Conservation (phyloP, 257 asterid species). For the Rhazya stricta region DNA sequence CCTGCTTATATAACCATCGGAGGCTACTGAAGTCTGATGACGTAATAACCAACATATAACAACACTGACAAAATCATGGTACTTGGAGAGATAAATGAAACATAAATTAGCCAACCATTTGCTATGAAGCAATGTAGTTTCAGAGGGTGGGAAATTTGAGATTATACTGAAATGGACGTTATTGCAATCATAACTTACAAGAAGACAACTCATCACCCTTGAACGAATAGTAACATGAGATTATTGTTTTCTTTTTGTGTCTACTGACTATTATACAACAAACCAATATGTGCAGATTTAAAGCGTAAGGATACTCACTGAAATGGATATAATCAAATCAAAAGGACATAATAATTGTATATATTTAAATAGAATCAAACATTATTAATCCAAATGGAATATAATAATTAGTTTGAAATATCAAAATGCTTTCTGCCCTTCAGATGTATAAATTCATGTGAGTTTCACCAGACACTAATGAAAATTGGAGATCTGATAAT, state of each 20-base stretch:
- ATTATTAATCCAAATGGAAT: background rate
- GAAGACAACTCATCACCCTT: background rate
- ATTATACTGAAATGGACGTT: background rate
- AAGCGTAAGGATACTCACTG: background rate
- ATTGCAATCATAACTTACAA: background rate
- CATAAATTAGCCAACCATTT: background rate
- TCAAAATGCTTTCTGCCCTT: background rate
- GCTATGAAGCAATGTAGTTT: background rate
- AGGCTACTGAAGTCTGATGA: background rate
- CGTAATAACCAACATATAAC: background rate
- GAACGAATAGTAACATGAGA: background rate
- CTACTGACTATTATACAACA: background rate
- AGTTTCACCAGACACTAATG: background rate
- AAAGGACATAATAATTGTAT: background rate
- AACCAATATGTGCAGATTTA: background rate
- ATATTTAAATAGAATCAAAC: background rate
- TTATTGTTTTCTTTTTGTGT: background rate
- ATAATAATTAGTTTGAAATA: background rate
- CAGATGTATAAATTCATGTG: background rate
- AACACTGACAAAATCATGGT: background rate
- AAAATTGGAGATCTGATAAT: background rate
- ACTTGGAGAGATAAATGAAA: background rate
- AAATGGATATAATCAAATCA: background rate
- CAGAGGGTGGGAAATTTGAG: background rate
- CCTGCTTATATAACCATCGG: background rate